These are phyloP conservation scores for Trypanosoma cruzi DNA, from an alignment of 208 protist species.

Conservation along the genomic window DNA sequence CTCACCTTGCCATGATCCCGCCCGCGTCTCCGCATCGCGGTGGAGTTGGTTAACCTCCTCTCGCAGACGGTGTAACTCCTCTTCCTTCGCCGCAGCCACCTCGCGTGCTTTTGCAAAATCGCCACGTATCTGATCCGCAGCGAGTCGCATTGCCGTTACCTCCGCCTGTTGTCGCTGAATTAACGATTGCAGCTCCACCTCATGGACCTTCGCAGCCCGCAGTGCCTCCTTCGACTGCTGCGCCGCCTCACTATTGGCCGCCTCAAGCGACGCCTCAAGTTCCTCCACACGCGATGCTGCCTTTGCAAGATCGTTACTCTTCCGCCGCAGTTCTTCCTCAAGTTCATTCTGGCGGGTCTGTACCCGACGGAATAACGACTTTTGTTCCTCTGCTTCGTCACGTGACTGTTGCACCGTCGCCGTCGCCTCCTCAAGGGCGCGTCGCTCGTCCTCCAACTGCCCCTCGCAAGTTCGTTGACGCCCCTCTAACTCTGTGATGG, in stretches of 20 bases:
- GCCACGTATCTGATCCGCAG: slow-evolving; percentile 41
- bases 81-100: slow-evolving; percentile 42
- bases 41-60: slow-evolving; percentile 63
- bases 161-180: slow-evolving; percentile 60
- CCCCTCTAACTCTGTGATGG: slow-evolving; percentile 30
- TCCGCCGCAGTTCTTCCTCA: slow-evolving; percentile 41
- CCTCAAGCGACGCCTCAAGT: slow-evolving; percentile 49
- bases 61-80: slow-evolving; percentile 49
- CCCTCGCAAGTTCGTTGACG: slow-evolving; percentile 40
- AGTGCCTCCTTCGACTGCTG: slow-evolving; percentile 44
- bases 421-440: slow-evolving; percentile 44
- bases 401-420: slow-evolving; percentile 43
- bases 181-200: slow-evolving; percentile 50
- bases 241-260: slow-evolving; percentile 33
- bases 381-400: slow-evolving; percentile 49
- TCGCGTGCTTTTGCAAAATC: slow-evolving; percentile 51
- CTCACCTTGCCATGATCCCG: slow-evolving; percentile 58
- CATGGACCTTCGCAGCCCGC: slow-evolving; percentile 38
- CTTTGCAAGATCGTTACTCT: slow-evolving; percentile 42
- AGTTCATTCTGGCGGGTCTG: slow-evolving; percentile 41
- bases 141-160: slow-evolving; percentile 44
- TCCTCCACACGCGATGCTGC: slow-evolving; percentile 39
- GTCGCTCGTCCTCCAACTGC: slow-evolving; percentile 57
- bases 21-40: slow-evolving; percentile 52
- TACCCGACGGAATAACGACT: slow-evolving; percentile 34